A percentile compares a stretch with the other conserved stretches of the same genome.
Conservation (phyloP, 2,329 filamentous ascomycete genomes). For the Emericellopsis atlantica region DNA sequence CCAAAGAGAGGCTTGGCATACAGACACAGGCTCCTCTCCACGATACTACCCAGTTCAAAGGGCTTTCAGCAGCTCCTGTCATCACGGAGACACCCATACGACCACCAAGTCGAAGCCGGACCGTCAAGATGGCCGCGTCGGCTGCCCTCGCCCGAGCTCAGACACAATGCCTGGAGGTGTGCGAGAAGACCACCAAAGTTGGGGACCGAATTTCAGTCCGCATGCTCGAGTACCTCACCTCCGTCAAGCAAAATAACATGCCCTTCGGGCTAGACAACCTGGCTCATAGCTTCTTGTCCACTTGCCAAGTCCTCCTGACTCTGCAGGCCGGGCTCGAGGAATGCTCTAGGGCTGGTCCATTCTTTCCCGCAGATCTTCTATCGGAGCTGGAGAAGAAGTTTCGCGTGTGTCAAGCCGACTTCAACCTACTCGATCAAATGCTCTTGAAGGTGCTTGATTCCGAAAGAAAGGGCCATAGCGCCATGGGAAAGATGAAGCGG, state of each 20-base stretch:
- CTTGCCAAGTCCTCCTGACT: constrained; percentile 53
- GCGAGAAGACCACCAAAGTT: constrained; percentile 43
- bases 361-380: constrained; percentile 46
- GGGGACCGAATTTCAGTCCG: constrained; percentile 53
- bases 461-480: constrained; percentile 38
- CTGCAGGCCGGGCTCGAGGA: constrained; percentile 54
- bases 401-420: constrained; percentile 45
- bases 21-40: background rate
- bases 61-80: too few species aligned
- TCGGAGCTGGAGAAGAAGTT: constrained; percentile 54
- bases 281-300: constrained; percentile 54
- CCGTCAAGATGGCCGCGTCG: background rate
- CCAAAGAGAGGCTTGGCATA: constrained; percentile 12
- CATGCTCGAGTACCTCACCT: constrained; percentile 51
- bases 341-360: constrained; percentile 32
- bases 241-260: constrained; percentile 32
- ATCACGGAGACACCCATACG: too few species aligned
- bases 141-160: constrained; percentile 12
- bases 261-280: constrained; percentile 44
- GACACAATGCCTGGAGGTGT: constrained; percentile 26
- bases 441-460: constrained; percentile 48
- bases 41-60: constrained; percentile 1
- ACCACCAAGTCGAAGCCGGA: too few species aligned
- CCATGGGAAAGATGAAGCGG: constrained; percentile 46
- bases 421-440: constrained; percentile 50